Evolutionary conservation across 2,329 filamentous ascomycete genomes (phyloP).

Genomic region (Ophiostoma triangulosporum): DNA sequence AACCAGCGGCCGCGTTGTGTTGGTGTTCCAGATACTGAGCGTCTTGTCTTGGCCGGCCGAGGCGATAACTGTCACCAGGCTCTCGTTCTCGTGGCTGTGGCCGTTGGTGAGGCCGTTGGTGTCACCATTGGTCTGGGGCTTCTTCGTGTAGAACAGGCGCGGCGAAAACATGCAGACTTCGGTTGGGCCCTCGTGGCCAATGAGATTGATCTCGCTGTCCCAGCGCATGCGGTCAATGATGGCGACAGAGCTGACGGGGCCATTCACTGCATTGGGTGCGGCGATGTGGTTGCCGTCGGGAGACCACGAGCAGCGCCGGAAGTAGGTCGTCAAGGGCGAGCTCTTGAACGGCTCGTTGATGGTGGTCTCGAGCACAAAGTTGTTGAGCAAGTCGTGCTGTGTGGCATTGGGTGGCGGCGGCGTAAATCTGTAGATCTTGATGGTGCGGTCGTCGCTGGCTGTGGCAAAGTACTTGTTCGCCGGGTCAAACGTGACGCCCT

Average conservation of each 20-base stretch:
- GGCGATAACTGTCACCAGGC: constrained; percentile 79
- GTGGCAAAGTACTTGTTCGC: constrained; percentile 99
- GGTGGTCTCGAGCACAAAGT: constrained; percentile 88
- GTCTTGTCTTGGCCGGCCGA: constrained; percentile 96
- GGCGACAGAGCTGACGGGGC: constrained; percentile 90
- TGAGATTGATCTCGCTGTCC: constrained; percentile 94
- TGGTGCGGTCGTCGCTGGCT: constrained; percentile 88
- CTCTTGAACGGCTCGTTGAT: constrained; percentile 79
- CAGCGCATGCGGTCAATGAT: constrained; percentile 86
- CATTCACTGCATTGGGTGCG: constrained; percentile 92
- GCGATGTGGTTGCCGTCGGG: constrained; percentile 96
- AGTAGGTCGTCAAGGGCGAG: constrained; percentile 92
- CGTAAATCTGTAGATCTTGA: constrained; percentile 93
- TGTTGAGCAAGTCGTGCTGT: constrained; percentile 89
- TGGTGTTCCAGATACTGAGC: constrained; percentile 94
- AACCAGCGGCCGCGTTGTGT: constrained; percentile 78
- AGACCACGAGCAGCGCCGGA: constrained; percentile 91
- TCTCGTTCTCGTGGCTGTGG: constrained; percentile 15
- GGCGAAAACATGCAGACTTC: constrained; percentile 98
- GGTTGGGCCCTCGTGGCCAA: constrained; percentile 91
- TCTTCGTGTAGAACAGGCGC: constrained; percentile 64
- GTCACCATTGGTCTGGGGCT: constrained; percentile 43
- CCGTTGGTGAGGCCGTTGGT: constrained; percentile 33
- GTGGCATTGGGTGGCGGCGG: constrained; percentile 83
- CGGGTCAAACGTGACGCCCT: constrained; percentile 95